Base-by-base conservation (phyloP, 73 alveolate genomes). In the Blepharisma stoltei region DNA sequence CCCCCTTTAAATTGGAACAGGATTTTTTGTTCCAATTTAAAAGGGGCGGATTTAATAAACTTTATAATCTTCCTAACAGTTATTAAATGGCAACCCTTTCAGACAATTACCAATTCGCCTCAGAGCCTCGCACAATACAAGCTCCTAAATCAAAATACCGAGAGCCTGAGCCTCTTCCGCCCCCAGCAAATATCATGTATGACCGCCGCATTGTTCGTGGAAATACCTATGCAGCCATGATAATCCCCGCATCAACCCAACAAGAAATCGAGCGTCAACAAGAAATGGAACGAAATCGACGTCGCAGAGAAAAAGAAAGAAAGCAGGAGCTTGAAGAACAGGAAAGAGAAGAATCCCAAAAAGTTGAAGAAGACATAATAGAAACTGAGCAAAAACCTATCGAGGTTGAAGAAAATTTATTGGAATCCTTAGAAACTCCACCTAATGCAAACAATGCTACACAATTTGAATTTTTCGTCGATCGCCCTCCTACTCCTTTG, bases 191-290 rank as follows among this genome's bases (percentile, higher is more conserved):
- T 86, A 90, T 94, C 9, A 87, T 94, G 89, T 89, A 82, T 77
- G 99, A 94, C 68, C 89, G 89, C 69, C 92, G 98, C 67, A 95
- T 94, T 32, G 95, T 93, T 67, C 85, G 98, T 70, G 99, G 99
- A 23, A 92, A 92, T 67, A 94, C 99, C 14, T 94, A 94, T 83
- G 99, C 98, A 8, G 95, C 95, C 25, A 83, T 90, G 84, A 92
- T 90, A 67, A 93, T 90, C 18, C 95, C 95, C 18, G 88, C 87
- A 0, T 86, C 93, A 27, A 83, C 55, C 25, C 92, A 86, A 86
- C 86, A 54, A 95, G 94, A 81, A 89, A 79, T 38, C 67, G 86
- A 81, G 69, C 78, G 79, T 67, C 69, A 65, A 75, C 83, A 41
- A 41, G 82, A 6, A 77, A 71, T 25, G 47, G 54, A 70, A 66